Evolutionary conservation across 164 flowering plant species (phyloP), one percentile per base, ranked within the genome.

Genomic region (Houttuynia cordata): DNA sequence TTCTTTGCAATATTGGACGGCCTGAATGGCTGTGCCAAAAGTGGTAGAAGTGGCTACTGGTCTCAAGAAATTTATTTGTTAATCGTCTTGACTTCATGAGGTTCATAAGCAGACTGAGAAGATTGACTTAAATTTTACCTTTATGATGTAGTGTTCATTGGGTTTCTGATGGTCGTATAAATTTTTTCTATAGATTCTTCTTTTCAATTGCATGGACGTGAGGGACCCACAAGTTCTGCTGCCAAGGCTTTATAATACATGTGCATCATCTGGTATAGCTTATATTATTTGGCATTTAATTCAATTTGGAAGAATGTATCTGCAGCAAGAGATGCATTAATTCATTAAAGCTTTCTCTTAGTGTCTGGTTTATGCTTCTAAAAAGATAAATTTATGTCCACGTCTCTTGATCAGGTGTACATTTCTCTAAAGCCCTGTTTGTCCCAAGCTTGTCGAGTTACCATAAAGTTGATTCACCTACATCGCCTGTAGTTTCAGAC

Each of bases 151-250:
- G 22, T 3, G 18, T 20, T 15, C 17, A 57, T 57, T 57, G 41
- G 20, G 8, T 34, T 57, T 37, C 21, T 57, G 47, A n/a, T 20
- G 21, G 45, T 39, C n/a, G 9, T 52, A 10, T 56, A 34, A 51
- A 30, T 6, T 30, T 30, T 45, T 17, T 0, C 60, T 74, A 64
- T 67, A 91, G 97, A 73, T 91, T 73, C 86, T 91, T 50, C 65
- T 91, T 47, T 87, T 91, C 73, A 87, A 91, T 70, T 91, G 97
- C 78, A 85, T 83, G 92, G 89, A 81, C 10, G 80, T 81, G 58
- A 84, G 97, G 72, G 87, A 87, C 66, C 97, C 97, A 40, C 75
- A 80, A 54, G 37, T 79, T 66, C 72, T 91, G 62, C 91, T 91
- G 68, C 89, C 87, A 62, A 72, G 57, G 59, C 91, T 91, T 61